These are phyloP conservation scores for Ophioceras dolichostomum DNA, from an alignment of 2,329 filamentous ascomycete genomes.

Conservation along the genomic window DNA sequence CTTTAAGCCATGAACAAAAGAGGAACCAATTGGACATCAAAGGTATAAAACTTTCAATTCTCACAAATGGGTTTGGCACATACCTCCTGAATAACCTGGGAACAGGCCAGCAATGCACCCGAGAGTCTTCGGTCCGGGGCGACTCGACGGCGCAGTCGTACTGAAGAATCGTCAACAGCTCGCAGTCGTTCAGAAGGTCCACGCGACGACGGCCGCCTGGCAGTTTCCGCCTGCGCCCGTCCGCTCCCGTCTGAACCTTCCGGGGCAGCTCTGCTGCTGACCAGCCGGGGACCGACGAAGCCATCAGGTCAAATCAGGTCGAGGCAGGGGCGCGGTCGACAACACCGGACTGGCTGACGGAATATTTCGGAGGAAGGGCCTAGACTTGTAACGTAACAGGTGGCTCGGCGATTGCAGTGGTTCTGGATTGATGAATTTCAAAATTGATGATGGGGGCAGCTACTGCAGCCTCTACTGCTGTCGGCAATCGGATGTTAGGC, in stretches of 20 bases:
- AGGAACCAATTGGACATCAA: no score
- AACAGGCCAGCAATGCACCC: constrained; percentile 43
- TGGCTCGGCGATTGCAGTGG: no score
- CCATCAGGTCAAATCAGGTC: not conserved
- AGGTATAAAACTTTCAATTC: no score
- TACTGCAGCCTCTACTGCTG: constrained; percentile 23
- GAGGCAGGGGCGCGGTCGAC: not conserved
- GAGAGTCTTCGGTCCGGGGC: constrained; percentile 29
- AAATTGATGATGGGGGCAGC: constrained; percentile 20
- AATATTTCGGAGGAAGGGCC: constrained; percentile 10
- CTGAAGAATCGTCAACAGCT: constrained; percentile 46
- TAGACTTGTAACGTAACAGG: no score
- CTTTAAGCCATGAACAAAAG: no score
- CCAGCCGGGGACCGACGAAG: constrained; percentile 23
- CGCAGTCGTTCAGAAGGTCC: constrained; percentile 37
- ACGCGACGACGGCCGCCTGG: constrained; percentile 21
- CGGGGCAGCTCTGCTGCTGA: constrained; percentile 35
- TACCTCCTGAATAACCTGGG: constrained; percentile 49
- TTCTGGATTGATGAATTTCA: no score
- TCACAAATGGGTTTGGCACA: no score
- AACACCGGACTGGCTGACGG: not conserved
- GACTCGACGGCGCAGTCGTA: constrained; percentile 45
- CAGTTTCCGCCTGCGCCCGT: constrained; percentile 41
- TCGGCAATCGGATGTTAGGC: constrained; percentile 35
- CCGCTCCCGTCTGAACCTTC: constrained; percentile 32